Evolutionary conservation across 352 stramenopile species (phyloP).

Genomic region (Phytopythium montanum): DNA sequence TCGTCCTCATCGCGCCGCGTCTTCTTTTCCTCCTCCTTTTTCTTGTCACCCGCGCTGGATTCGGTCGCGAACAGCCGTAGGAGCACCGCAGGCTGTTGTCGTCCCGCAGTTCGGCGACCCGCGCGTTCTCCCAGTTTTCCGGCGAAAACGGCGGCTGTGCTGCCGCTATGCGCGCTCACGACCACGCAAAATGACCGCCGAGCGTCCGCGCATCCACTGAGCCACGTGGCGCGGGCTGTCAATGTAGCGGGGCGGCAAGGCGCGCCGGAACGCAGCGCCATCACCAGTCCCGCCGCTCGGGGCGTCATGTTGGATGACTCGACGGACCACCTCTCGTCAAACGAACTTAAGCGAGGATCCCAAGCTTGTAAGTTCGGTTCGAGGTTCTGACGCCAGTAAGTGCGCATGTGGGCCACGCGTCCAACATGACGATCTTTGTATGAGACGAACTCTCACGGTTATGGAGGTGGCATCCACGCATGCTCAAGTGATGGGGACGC

Average conservation of each 20-base stretch:
- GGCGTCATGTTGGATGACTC: background rate
- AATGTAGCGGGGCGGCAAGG: background rate
- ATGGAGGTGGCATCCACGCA: background rate
- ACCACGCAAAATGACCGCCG: background rate
- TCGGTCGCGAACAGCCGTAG: background rate
- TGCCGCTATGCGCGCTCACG: background rate
- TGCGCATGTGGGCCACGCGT: background rate
- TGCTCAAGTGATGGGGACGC: background rate
- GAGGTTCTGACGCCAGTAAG: too few species aligned
- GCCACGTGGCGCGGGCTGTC: background rate
- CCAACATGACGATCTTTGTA: background rate
- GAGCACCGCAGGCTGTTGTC: background rate
- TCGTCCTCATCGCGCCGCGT: conserved; percentile 20
- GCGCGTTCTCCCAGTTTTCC: background rate
- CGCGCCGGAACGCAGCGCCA: background rate
- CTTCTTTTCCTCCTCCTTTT: background rate
- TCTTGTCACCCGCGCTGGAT: background rate
- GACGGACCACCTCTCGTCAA: background rate
- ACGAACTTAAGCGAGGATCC: conserved; percentile 3
- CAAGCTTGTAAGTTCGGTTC: background rate
- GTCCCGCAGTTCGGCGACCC: background rate
- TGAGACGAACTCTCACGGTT: background rate
- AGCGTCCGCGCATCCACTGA: background rate
- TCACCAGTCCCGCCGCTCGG: background rate
- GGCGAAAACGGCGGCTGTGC: background rate